phyloP scores from a whole-genome alignment of 768 basidiomycete species.

The Candolleomyces efflorescens region DNA sequence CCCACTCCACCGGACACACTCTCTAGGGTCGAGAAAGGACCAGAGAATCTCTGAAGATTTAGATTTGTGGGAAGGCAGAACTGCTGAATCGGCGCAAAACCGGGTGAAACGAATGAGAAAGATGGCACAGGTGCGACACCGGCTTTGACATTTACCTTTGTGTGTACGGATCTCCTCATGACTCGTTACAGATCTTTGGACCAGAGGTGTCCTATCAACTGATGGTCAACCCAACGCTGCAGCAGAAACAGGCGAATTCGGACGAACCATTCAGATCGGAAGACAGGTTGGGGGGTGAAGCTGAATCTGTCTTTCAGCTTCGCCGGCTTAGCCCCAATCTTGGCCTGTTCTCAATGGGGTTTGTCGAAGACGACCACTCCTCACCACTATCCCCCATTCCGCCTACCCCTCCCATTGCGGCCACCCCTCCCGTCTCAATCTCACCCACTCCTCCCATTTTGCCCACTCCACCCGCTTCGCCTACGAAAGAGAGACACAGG shows the following conservation, averaged over 20 bases:
- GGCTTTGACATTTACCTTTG: neutral
- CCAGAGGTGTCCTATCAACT: conserved; percentile 42
- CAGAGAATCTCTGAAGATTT: neutral
- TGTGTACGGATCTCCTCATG: too few relatives aligned
- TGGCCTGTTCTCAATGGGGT: neutral
- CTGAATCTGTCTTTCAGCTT: too few relatives aligned
- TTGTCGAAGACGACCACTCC: neutral
- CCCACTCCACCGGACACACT: neutral
- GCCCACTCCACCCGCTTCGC: neutral
- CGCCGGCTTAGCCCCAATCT: neutral
- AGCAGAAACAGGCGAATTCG: neutral
- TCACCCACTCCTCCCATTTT: neutral
- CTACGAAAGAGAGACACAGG: conserved; percentile 20
- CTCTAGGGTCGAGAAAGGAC: neutral
- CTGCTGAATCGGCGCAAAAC: conserved; percentile 18
- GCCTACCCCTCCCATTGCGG: neutral
- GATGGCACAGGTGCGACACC: conserved; percentile 40
- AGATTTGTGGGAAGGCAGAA: neutral
- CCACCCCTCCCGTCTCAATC: neutral
- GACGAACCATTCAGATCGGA: neutral
- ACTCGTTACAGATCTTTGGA: conserved; percentile 39
- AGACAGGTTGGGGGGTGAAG: too few relatives aligned
- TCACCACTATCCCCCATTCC: neutral
- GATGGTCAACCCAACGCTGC: conserved; percentile 18
- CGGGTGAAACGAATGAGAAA: conserved; percentile 46